phyloP scores from a whole-genome alignment of 306 rosid genomes.

The Prunus mongolica region DNA sequence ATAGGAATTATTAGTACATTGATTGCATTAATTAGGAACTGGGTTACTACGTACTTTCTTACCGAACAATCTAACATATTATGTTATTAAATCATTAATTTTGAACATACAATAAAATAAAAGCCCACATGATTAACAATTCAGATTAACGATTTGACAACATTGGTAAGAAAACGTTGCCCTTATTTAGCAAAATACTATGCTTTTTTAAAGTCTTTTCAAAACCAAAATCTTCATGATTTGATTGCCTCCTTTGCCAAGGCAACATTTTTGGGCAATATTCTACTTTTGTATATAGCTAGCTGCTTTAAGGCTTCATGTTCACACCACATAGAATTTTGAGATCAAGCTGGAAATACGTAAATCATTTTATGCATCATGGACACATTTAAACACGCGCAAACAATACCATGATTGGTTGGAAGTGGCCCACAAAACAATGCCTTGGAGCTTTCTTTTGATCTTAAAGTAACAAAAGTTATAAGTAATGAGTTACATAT shows the following conservation, averaged over 20 bases:
- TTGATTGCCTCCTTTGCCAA: conserved; percentile 52
- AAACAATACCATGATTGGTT: conserved; percentile 19
- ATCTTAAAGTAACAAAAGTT: conserved; percentile 82
- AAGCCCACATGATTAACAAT: neutral
- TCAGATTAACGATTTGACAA: neutral
- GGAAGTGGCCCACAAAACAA: conserved; percentile 47
- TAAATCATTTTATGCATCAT: neutral
- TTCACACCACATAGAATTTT: conserved; percentile 29
- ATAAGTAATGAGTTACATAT: conserved; percentile 40
- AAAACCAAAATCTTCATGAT: conserved; percentile 19
- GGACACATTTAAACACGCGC: conserved; percentile 14
- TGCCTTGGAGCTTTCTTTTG: conserved; percentile 49
- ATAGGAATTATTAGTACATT: neutral
- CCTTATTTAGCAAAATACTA: neutral
- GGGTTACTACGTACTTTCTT: neutral
- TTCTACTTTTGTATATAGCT: conserved; percentile 7
- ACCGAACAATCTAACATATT: neutral
- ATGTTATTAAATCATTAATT: neutral
- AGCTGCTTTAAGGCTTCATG: conserved; percentile 31
- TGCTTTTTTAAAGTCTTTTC: neutral
- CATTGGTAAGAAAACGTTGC: neutral
- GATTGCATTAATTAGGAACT: too few species aligned
- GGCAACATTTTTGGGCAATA: conserved; percentile 38
- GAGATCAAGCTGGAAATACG: neutral
- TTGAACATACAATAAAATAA: neutral